Evolutionary conservation across 148 eudicot species (phyloP).

Genomic region (Rhododendron griersonianum): DNA sequence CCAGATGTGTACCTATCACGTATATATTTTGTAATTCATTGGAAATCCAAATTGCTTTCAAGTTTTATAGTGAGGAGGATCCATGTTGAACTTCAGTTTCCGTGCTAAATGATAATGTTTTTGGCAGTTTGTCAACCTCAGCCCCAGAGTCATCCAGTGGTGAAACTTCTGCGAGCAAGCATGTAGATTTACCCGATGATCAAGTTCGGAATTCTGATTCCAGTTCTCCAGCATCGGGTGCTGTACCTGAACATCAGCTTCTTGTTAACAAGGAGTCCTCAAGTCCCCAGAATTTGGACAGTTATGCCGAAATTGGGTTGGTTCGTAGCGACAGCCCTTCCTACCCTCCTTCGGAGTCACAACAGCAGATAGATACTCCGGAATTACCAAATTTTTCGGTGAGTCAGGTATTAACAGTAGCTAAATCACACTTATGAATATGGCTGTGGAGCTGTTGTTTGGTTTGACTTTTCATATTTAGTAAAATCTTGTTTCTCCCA

Average conservation of each 20-base stretch:
- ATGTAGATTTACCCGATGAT: conserved; percentile 41
- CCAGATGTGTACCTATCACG: background rate
- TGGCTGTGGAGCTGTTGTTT: background rate
- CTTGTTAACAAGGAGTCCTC: conserved; percentile 39
- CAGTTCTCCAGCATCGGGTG: conserved; percentile 46
- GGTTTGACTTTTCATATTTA: background rate
- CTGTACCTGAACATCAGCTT: conserved; percentile 42
- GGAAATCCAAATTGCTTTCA: background rate
- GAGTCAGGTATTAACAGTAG: conserved; percentile 21
- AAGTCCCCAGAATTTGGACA: conserved; percentile 37
- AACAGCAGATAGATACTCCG: conserved; percentile 51
- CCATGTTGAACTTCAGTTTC: background rate
- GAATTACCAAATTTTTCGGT: conserved; percentile 68
- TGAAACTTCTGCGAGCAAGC: conserved; percentile 38
- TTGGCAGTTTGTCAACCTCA: conserved; percentile 32
- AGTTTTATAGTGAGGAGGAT: background rate
- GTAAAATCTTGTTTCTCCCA: background rate
- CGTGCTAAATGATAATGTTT: conserved; percentile 9
- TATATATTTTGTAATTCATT: background rate
- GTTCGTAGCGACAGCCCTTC: conserved; percentile 38
- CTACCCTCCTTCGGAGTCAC: conserved; percentile 43
- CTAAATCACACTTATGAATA: background rate
- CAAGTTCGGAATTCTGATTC: conserved; percentile 51
- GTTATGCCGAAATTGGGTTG: conserved; percentile 52
- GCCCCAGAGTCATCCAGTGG: conserved; percentile 33